Conservation (phyloP, 345 rosid genomes). For the Eucalyptus guilfoylei region DNA sequence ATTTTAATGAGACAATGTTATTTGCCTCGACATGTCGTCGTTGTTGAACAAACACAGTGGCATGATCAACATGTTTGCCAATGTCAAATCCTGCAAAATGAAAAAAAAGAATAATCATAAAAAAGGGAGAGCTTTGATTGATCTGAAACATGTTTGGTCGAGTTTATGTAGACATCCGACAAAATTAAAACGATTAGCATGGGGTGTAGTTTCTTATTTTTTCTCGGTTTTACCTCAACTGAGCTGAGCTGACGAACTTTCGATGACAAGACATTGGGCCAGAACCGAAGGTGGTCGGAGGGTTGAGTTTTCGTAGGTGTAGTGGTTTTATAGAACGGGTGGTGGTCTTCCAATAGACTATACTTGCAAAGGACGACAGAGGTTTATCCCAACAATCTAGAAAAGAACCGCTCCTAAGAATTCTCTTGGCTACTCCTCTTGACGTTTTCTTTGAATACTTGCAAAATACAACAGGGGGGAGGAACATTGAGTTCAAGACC, state of each 20-base stretch:
- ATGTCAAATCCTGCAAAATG: slow-evolving; percentile 19
- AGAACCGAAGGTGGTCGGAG: slow-evolving; percentile 26
- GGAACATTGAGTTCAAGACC: slow-evolving; percentile 9
- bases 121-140: neutral
- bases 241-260: slow-evolving; percentile 22
- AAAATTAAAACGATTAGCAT: neutral
- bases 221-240: slow-evolving; percentile 9
- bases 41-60: slow-evolving; percentile 14
- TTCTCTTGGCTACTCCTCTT: neutral
- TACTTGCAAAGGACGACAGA: neutral
- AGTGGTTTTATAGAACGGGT: slow-evolving; percentile 5
- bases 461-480: neutral
- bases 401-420: neutral
- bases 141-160: neutral
- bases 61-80: slow-evolving; percentile 27
- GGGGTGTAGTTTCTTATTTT: neutral
- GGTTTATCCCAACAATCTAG: slow-evolving; percentile 12
- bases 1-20: slow-evolving; percentile 16
- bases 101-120: neutral
- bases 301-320: slow-evolving; percentile 14
- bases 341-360: slow-evolving; percentile 10
- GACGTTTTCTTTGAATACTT: neutral
- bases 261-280: slow-evolving; percentile 18
- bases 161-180: neutral
- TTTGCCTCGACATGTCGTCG: slow-evolving; percentile 14